Percentiles rank a stretch among this genome's conserved stretches.
Conservation (phyloP, 768 basidiomycete species). For the Daedalea quercina region DNA sequence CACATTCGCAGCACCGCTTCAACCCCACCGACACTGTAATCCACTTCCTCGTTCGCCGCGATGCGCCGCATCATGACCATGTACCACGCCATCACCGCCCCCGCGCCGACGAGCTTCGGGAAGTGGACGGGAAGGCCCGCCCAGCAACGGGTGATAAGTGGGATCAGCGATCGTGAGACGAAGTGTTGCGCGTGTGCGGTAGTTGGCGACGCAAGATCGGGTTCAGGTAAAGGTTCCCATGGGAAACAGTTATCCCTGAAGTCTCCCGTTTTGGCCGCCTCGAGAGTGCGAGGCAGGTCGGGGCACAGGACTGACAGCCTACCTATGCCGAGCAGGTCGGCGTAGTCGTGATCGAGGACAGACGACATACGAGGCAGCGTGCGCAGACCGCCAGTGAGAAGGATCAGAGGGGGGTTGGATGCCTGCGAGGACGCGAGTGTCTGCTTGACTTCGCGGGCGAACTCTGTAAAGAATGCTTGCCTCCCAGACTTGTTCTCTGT, state of each 20-base stretch:
- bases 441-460: constrained; percentile 50
- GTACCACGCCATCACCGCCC: constrained; percentile 63
- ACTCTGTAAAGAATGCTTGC: constrained; percentile 68
- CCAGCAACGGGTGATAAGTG: constrained; percentile 13
- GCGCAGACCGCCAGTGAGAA: constrained; percentile 78
- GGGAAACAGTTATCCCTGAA: neutral
- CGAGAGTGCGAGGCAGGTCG: constrained; percentile 20
- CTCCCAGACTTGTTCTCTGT: constrained; percentile 32
- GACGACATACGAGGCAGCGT: constrained; percentile 47
- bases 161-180: neutral
- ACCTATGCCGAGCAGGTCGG: constrained; percentile 75
- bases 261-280: neutral
- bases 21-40: constrained; percentile 16
- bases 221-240: neutral
- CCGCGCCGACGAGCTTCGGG: constrained; percentile 61
- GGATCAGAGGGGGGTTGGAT: constrained; percentile 45
- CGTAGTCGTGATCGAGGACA: constrained; percentile 47
- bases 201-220: neutral
- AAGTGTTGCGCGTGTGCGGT: neutral
- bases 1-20: constrained; percentile 18
- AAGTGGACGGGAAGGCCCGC: constrained; percentile 28
- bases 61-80: constrained; percentile 47
- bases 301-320: constrained; percentile 61
- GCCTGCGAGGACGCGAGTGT: constrained; percentile 28
- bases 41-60: constrained; percentile 22